Base-by-base conservation (phyloP, 2,329 filamentous ascomycete species). In the Colletotrichum viniferum region DNA sequence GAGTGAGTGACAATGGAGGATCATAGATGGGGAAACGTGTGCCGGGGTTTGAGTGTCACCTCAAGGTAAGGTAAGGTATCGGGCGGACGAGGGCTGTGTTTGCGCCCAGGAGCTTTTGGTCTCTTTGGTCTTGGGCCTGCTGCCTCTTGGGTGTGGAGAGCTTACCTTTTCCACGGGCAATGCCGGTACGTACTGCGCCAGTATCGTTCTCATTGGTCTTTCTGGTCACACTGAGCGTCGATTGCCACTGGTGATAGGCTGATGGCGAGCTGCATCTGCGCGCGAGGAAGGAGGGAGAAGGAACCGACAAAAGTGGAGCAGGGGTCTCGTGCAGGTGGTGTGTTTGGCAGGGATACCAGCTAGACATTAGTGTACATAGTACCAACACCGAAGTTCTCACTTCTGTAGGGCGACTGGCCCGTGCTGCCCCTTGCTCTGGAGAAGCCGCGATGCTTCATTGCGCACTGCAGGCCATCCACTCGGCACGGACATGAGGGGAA, bases 81-180 rank as follows among this genome's bases (percentile, higher is more conserved):
- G 43, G 43, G 43, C 43, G 43, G 43, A 52, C 10, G 43, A 52
- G 63, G 73, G 73, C 73, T 73, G 64, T 76, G 73, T 73, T 72
- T 72, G 55, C 70, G 69, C 73, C 73, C 69, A 69, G 69, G 38
- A 76, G 70, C 43, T 64, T 56, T 52, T 52, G 43, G 43, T 52
- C 43, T 52, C 38, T 71, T 48, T n/a, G 52, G 43, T 52, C 52
- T 60, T 38, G 26, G 36, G 60, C 34, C 38, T 28, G 34, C 30
- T 64, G 26, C 30, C n/a, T 52, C 43, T 34, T 64, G 58, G 71
- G 66, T 38, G 65, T 55, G 70, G 36, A 55, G 56, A 73, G 71
- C 64, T 73, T 36, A 32, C 36, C 52, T 18, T 34, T 18, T 16
- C 48, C 38, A 43, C 38, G 3, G 38, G 38, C 5, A 10, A 43